A percentile compares a stretch with the other conserved stretches of the same genome.
These are phyloP conservation scores for Pleurozium schreberi DNA, from an alignment of 225 moss, liverwort and hornwort genomes.

Conservation along the genomic window DNA sequence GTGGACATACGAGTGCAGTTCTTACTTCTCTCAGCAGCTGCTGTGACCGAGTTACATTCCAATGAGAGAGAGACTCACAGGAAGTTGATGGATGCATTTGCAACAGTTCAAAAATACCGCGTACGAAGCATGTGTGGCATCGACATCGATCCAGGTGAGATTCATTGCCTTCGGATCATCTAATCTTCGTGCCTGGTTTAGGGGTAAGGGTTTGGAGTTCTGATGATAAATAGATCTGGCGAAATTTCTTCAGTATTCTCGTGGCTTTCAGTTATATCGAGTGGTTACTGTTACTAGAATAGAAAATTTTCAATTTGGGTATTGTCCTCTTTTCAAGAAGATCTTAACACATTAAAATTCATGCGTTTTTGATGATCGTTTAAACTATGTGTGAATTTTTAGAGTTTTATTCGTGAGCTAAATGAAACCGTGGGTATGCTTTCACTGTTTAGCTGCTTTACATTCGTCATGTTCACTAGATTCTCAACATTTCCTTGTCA, in stretches of 20 bases:
- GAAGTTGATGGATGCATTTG: conserved; percentile 1
- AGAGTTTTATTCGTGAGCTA: not conserved
- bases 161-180: not conserved
- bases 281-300: not conserved
- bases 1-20: not conserved
- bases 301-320: not conserved
- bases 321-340: not conserved
- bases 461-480: not conserved
- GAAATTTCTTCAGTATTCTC: not conserved
- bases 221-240: not conserved
- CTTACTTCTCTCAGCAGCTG: not conserved
- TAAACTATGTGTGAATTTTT: not conserved
- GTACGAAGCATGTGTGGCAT: conserved; percentile 78
- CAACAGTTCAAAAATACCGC: conserved; percentile 67
- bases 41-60: not conserved
- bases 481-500: not conserved
- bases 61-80: not conserved
- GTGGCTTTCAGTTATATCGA: not conserved
- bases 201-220: not conserved
- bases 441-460: not conserved
- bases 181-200: not conserved
- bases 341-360: not conserved
- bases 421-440: not conserved
- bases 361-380: not conserved
- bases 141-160: conserved; percentile 74